Evolutionary conservation across 192 early-diverging fungal genomes (phyloP).

Genomic region (Backusella westeae): DNA sequence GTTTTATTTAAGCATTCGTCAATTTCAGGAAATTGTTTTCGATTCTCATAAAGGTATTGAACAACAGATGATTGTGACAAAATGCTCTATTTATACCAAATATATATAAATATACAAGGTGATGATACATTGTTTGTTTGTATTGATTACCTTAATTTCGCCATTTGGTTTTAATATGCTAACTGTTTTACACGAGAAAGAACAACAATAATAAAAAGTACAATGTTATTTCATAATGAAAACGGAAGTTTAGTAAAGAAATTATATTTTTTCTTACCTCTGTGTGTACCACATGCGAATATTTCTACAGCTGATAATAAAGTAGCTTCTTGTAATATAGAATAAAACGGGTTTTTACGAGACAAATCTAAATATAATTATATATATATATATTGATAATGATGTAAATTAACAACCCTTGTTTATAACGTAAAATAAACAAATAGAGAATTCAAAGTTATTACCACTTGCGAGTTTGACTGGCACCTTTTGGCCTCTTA

Average conservation of each 20-base stretch:
- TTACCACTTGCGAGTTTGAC: constrained; percentile 63
- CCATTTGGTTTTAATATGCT: constrained; percentile 64
- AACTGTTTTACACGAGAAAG: constrained; percentile 39
- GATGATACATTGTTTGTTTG: not conserved
- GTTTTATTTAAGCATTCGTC: constrained; percentile 43
- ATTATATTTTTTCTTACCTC: constrained; percentile 41
- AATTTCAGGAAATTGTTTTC: constrained; percentile 43
- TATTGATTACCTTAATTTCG: constrained; percentile 41
- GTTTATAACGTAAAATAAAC: not conserved
- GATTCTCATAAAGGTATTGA: constrained; percentile 66
- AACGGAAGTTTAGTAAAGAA: no score
- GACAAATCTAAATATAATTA: constrained; percentile 60
- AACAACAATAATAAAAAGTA: not conserved
- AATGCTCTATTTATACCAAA: constrained; percentile 48
- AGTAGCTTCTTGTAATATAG: constrained; percentile 73
- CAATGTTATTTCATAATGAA: no score
- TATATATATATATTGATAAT: not conserved
- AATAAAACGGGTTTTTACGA: constrained; percentile 79
- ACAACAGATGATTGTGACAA: constrained; percentile 75
- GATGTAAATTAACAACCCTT: not conserved
- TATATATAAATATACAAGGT: not conserved
- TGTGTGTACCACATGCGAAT: constrained; percentile 75
- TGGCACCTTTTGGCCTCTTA: constrained; percentile 48
- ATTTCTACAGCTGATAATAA: constrained; percentile 67
- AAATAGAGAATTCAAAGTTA: not conserved